phyloP scores from a whole-genome alignment of 257 asterid species.

The Przewalskia tangutica region DNA sequence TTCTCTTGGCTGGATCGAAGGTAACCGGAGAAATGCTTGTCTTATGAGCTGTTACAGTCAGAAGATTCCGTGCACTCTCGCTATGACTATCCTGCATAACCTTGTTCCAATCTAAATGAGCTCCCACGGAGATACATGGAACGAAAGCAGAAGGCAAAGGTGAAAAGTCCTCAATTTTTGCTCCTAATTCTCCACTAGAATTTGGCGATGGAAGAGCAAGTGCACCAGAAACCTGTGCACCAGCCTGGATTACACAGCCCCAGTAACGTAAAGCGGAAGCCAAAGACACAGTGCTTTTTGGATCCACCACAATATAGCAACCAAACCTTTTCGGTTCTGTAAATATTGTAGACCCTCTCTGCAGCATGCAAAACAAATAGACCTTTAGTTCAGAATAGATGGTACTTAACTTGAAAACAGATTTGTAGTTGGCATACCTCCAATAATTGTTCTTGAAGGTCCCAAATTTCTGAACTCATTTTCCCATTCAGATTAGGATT shows the following conservation, averaged over 20 bases:
- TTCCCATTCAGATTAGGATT: constrained; percentile 44
- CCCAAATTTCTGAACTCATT: constrained; percentile 78
- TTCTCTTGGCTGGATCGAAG: constrained; percentile 50
- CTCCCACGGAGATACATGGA: constrained; percentile 38
- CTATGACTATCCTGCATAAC: constrained; percentile 30
- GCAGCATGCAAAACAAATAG: constrained; percentile 10
- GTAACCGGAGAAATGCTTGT: constrained; percentile 30
- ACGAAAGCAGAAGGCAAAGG: constrained; percentile 57
- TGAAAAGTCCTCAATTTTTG: constrained; percentile 27
- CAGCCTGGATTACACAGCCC: constrained; percentile 96
- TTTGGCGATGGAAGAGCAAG: constrained; percentile 21
- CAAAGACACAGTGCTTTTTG: constrained; percentile 39
- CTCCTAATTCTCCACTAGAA: constrained; percentile 16
- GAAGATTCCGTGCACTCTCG: constrained; percentile 49
- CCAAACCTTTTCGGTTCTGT: constrained; percentile 51
- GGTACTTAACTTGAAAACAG: neutral
- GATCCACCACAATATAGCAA: constrained; percentile 73
- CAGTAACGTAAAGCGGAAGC: constrained; percentile 64
- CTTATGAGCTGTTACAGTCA: constrained; percentile 19
- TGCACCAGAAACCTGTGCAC: constrained; percentile 72
- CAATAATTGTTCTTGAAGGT: constrained; percentile 44
- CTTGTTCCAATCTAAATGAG: constrained; percentile 44
- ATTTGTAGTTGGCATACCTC: constrained; percentile 37
- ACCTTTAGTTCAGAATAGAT: neutral
- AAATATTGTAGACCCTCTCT: constrained; percentile 69